Evolutionary conservation across 1,284 basidiomycete genomes (phyloP).

Genomic region (Austroboletus novae-zelandiae): DNA sequence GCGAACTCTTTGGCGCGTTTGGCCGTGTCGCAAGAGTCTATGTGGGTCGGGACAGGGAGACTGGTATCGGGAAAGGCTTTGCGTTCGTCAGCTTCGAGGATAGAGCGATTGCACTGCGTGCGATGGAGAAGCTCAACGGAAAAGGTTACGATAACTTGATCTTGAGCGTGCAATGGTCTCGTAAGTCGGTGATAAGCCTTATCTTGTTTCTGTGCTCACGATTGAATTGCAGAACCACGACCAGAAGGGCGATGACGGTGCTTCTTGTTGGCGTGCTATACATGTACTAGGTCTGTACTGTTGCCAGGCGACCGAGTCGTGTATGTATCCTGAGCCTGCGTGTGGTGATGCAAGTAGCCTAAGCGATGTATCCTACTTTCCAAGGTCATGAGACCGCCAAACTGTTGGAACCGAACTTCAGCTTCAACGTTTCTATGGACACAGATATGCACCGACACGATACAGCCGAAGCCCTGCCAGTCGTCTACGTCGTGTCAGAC

Average conservation of each 20-base stretch:
- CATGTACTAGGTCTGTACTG: conserved; percentile 4
- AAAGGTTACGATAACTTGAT: conserved; percentile 90
- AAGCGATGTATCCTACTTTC: no score
- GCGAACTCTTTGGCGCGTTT: conserved; percentile 85
- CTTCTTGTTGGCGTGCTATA: not conserved
- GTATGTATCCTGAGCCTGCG: no score
- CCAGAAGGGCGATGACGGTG: conserved; percentile 37
- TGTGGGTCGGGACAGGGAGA: conserved; percentile 94
- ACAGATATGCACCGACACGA: conserved; percentile 2
- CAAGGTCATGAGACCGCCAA: not conserved
- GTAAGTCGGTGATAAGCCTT: conserved; percentile 41
- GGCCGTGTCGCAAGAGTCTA: conserved; percentile 88
- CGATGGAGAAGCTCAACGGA: conserved; percentile 93
- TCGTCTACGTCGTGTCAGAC: conserved; percentile 57
- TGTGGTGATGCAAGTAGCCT: not conserved
- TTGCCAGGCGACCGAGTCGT: not conserved
- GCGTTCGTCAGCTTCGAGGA: conserved; percentile 96
- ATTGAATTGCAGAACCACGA: conserved; percentile 36
- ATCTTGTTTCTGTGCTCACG: not conserved
- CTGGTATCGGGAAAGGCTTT: conserved; percentile 93
- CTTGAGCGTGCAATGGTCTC: conserved; percentile 86
- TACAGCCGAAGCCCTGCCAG: conserved; percentile 5
- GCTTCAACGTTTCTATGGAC: no score
- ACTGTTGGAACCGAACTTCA: not conserved
- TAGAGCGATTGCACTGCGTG: conserved; percentile 75